Conservation (phyloP, 306 rosid species). For the Gillenia trifoliata region DNA sequence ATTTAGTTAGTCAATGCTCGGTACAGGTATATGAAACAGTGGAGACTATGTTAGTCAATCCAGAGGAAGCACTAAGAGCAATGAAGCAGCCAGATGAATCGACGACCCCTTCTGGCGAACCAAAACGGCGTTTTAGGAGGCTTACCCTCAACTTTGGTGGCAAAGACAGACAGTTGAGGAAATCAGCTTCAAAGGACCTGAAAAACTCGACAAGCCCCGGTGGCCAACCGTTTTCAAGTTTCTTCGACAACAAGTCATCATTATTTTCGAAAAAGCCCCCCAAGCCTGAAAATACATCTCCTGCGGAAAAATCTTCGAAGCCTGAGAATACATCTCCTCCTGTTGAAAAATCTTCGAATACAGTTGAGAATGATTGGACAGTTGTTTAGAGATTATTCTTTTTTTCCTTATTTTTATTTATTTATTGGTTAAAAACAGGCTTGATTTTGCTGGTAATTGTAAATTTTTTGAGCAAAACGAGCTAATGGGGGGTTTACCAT, state of each 20-base stretch:
- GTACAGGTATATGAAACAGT: slow-evolving; percentile 82
- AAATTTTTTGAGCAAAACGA: slow-evolving; percentile 29
- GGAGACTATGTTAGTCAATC: slow-evolving; percentile 74
- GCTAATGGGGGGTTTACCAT: not conserved
- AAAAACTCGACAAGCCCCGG: slow-evolving; percentile 29
- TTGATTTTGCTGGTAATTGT: slow-evolving; percentile 45
- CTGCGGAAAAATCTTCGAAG: slow-evolving; percentile 32
- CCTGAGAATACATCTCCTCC: slow-evolving; percentile 33
- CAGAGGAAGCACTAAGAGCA: slow-evolving; percentile 69
- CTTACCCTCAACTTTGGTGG: slow-evolving; percentile 68
- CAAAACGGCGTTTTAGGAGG: slow-evolving; percentile 59
- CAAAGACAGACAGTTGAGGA: slow-evolving; percentile 50
- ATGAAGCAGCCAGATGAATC: slow-evolving; percentile 67
- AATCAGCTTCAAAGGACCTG: slow-evolving; percentile 36
- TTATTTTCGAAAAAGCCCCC: slow-evolving; percentile 74
- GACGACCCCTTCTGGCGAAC: slow-evolving; percentile 30
- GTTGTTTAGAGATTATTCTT: slow-evolving; percentile 27
- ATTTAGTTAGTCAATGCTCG: not conserved
- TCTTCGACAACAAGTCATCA: slow-evolving; percentile 81
- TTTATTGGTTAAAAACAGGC: slow-evolving; percentile 7
- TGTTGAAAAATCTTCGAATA: slow-evolving; percentile 32
- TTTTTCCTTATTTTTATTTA: not conserved
- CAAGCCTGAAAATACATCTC: slow-evolving; percentile 33
- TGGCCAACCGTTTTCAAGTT: slow-evolving; percentile 67
- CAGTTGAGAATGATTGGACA: slow-evolving; percentile 45